These are phyloP conservation scores for Sextonia rubra DNA, from an alignment of 164 flowering plant species.

Conservation along the genomic window DNA sequence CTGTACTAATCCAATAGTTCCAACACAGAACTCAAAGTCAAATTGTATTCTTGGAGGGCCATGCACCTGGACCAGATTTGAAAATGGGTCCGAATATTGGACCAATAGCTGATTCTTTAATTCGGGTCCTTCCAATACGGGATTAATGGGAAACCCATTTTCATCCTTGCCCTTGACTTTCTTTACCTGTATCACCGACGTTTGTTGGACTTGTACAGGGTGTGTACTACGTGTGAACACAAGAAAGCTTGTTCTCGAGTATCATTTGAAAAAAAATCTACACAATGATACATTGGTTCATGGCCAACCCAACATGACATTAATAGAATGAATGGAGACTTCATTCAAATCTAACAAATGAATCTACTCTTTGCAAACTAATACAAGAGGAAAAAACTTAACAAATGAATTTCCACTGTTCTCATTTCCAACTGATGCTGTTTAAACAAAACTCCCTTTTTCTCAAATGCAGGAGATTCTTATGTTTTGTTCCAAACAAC, in stretches of 20 bases:
- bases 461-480: neutral
- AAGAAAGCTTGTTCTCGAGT: neutral
- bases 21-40: too few relatives aligned
- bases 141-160: too few relatives aligned
- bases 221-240: neutral
- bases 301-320: neutral
- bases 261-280: neutral
- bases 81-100: too few relatives aligned
- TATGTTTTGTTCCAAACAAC: neutral
- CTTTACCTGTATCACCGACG: neutral
- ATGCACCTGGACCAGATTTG: too few relatives aligned
- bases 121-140: too few relatives aligned
- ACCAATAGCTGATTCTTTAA: too few relatives aligned
- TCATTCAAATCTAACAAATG: neutral
- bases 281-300: neutral
- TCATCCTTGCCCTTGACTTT: too few relatives aligned
- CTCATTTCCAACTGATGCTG: neutral
- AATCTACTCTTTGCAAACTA: neutral
- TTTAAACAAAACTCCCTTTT: neutral
- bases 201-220: neutral
- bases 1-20: too few relatives aligned
- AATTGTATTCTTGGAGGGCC: too few relatives aligned
- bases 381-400: too few relatives aligned
- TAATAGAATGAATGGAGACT: too few relatives aligned
- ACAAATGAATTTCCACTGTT: neutral